Percentiles rank a stretch among this genome's conserved stretches.
Conservation (phyloP, 1,139 yeast genomes). For the Kurtzmaniella quercitrusa region DNA sequence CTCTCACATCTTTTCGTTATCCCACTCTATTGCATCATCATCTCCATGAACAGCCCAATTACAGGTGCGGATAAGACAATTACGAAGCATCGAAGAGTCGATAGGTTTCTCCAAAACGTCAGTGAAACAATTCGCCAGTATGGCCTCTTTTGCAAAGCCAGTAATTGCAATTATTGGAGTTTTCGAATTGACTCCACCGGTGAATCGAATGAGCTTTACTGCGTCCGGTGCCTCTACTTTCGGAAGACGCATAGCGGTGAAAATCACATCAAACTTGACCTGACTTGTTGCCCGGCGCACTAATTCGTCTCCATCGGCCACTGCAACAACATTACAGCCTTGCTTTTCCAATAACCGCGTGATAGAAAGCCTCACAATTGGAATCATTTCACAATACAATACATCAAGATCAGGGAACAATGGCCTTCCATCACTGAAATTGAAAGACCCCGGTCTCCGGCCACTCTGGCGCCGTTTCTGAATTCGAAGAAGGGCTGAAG, state of each 20-base stretch:
- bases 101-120: conserved; percentile 77
- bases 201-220: conserved; percentile 69
- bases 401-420: conserved; percentile 48
- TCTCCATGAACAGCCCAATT: conserved; percentile 11
- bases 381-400: conserved; percentile 81
- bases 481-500: conserved; percentile 51
- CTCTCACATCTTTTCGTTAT: conserved; percentile 10
- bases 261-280: conserved; percentile 77
- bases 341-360: conserved; percentile 60
- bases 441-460: conserved; percentile 23
- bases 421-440: conserved; percentile 11
- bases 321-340: conserved; percentile 80
- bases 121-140: conserved; percentile 54
- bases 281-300: conserved; percentile 79
- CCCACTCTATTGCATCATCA: conserved; percentile 30
- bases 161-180: conserved; percentile 82
- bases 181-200: conserved; percentile 67
- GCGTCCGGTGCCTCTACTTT: conserved; percentile 72
- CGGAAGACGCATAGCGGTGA: conserved; percentile 69
- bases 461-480: conserved; percentile 55
- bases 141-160: conserved; percentile 67
- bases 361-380: conserved; percentile 70
- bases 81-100: conserved; percentile 25
- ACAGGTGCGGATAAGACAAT: conserved; percentile 13
- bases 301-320: conserved; percentile 77